Base-by-base conservation (phyloP, 352 stramenopile genomes). In the Aphanomyces astaci region DNA sequence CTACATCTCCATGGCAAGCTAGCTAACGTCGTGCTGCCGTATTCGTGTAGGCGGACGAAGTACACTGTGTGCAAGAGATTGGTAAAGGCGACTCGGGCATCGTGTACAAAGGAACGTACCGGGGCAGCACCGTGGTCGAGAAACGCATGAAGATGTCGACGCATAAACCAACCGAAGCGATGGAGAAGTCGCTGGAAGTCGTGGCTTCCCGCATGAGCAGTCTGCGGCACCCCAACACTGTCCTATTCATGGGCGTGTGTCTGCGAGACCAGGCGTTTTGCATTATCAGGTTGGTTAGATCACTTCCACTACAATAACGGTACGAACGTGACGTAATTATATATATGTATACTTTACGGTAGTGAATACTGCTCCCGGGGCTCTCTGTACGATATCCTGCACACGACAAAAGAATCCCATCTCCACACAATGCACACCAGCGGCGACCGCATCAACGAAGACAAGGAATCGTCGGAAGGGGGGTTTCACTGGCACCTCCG, bases 201-300 rank as follows among this genome's bases (percentile, higher is more conserved):
- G 84, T 93, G 56, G 86, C 85, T 53, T 82, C 83, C 33, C 80
- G 86, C 53, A 95, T 95, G 84, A 86, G 86, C 56, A 90, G 83
- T 51, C 84, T 99, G 71, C 80, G 96, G n/a, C 97, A 99, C 78
- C 97, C 97, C 2, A 99, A 99, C 78, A 98, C 98, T 27, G 97
- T 98, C 70, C 80, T 99, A 24, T 99, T 98, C 75, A 98, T 99
- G 92, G 96, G 96, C 45, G 96, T 96, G 36, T 99, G 95, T 77
- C 81, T 98, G 15, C 83, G 96, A 65, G 89, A 95, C 62, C 92
- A 96, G 46, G 97, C 98, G 74, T 92, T 98, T 60, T 97, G 94
- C 51, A 98, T 99, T 60, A 84, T 99, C 27, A 98, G 84, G 11
- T 71, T 46, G 4, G 33, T 46, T n/a, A n/a, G n/a, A n/a, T n/a